Conservation (phyloP, 768 basidiomycete species). For the Tulasnella sp. region DNA sequence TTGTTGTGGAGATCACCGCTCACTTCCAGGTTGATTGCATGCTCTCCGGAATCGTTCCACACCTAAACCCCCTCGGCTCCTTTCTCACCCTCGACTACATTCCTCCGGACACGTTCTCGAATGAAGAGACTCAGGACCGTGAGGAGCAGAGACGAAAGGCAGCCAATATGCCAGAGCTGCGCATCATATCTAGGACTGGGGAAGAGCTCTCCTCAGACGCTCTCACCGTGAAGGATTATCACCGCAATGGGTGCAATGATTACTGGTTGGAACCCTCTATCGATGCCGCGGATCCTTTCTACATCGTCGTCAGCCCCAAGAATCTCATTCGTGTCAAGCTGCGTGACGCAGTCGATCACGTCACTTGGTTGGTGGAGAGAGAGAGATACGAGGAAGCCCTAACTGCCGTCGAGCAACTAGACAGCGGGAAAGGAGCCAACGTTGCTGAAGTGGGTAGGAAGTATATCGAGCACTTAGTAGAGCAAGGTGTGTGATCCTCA, state of each 20-base stretch:
- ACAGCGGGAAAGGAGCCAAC: conserved; percentile 35
- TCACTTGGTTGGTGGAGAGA: conserved; percentile 83
- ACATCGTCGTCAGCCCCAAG: conserved; percentile 75
- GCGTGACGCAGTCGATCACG: conserved; percentile 80
- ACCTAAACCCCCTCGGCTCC: conserved; percentile 42
- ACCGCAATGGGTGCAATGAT: conserved; percentile 85
- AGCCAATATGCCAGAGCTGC: conserved; percentile 87
- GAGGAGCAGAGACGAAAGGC: conserved; percentile 66
- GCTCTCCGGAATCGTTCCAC: conserved; percentile 82
- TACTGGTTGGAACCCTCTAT: conserved; percentile 45
- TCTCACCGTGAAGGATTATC: conserved; percentile 63
- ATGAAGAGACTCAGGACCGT: conserved; percentile 57
- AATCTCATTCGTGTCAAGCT: conserved; percentile 81
- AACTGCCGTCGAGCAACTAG: conserved; percentile 58
- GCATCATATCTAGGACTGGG: conserved; percentile 78
- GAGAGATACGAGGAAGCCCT: conserved; percentile 84
- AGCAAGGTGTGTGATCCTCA: conserved; percentile 45
- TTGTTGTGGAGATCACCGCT: conserved; percentile 73
- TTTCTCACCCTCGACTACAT: conserved; percentile 85
- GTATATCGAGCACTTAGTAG: conserved; percentile 78
- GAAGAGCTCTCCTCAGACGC: conserved; percentile 84
- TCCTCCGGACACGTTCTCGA: conserved; percentile 61
- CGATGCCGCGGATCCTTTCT: conserved; percentile 28
- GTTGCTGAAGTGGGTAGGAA: conserved; percentile 66
- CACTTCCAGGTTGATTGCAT: conserved; percentile 92